Conservation (phyloP, 225 moss, liverwort and hornwort species). For the Ulota crispa region DNA sequence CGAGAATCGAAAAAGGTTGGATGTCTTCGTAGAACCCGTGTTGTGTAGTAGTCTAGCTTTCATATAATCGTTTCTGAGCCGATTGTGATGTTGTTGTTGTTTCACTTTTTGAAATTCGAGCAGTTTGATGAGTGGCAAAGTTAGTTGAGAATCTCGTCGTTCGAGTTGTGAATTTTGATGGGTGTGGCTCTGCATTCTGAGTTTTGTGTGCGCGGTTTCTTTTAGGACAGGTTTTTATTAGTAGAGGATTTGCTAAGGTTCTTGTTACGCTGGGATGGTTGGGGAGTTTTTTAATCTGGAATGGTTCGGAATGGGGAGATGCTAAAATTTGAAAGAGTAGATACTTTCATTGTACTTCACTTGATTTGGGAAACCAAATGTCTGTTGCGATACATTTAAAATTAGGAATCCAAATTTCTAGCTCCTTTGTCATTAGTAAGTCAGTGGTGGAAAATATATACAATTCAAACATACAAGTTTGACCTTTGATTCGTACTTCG, state of each 20-base stretch:
- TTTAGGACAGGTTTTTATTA: neutral
- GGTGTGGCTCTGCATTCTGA: neutral
- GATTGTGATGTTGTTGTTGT: neutral
- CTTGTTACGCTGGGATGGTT: neutral
- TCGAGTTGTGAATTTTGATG: neutral
- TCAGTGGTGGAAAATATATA: too few relatives aligned
- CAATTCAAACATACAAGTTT: too few relatives aligned
- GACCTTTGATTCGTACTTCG: too few relatives aligned
- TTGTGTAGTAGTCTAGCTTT: neutral
- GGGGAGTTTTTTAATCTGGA: neutral
- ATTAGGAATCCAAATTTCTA: too few relatives aligned
- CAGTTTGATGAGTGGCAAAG: neutral
- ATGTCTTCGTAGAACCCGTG: neutral
- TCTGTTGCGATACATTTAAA: too few relatives aligned
- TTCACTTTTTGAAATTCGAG: neutral
- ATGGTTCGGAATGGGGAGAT: neutral
- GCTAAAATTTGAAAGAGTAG: neutral
- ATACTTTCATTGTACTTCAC: neutral
- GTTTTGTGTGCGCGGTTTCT: neutral
- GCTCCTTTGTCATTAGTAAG: too few relatives aligned
- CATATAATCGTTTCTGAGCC: neutral
- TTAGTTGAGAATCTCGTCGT: neutral
- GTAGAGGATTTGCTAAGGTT: neutral
- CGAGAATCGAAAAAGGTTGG: neutral
- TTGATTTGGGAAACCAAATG: too few relatives aligned